These are phyloP conservation scores for Neurospora cerealis DNA, from an alignment of 495 filamentous ascomycete genomes.

Conservation along the genomic window DNA sequence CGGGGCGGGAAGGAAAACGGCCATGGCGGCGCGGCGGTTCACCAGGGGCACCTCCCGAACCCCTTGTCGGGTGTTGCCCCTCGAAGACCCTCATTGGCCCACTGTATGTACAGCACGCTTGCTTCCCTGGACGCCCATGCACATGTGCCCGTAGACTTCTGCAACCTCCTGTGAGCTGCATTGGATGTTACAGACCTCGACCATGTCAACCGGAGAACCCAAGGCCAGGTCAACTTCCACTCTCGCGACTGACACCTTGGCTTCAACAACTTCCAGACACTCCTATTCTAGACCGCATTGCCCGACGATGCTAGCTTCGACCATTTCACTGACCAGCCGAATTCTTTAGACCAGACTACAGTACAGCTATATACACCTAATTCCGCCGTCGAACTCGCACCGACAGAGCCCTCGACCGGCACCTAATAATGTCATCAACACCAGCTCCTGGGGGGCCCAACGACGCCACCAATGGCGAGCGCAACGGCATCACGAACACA, in stretches of 20 bases:
- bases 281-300: not conserved
- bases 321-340: not conserved
- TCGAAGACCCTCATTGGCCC: not conserved
- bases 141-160: not conserved
- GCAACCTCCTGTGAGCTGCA: not conserved
- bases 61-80: not conserved
- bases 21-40: not conserved
- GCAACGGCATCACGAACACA: slow-evolving; percentile 4
- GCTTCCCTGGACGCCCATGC: not conserved
- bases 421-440: slow-evolving; percentile 7
- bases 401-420: not conserved
- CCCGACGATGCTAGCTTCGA: not conserved
- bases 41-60: not conserved
- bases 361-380: not conserved
- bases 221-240: not conserved
- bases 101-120: not conserved
- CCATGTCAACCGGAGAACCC: not conserved
- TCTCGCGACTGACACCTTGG: not conserved
- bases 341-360: not conserved
- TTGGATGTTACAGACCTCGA: not conserved
- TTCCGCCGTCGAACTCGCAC: not conserved
- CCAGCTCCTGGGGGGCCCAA: slow-evolving; percentile 13
- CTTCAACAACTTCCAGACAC: not conserved
- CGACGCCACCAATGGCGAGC: slow-evolving; percentile 13
- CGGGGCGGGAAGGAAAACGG: not conserved